Conservation (phyloP, 1,284 basidiomycete genomes). For the Apiotrichum sp. region DNA sequence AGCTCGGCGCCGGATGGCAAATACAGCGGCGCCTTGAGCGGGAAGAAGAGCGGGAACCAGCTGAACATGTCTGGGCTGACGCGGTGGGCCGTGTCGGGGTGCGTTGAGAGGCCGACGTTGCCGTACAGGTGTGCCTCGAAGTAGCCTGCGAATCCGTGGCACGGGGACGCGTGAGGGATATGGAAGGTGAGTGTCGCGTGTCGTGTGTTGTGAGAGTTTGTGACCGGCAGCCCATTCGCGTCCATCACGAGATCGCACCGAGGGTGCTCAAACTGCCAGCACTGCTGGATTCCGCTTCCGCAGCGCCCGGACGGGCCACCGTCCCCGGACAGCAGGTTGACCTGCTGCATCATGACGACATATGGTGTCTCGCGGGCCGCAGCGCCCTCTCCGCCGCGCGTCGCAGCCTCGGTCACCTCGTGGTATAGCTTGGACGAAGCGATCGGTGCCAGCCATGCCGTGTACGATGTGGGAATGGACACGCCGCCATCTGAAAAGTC, state of each 20-base stretch:
- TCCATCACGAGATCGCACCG: constrained; percentile 69
- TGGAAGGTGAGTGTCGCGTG: constrained; percentile 77
- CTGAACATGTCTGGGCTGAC: constrained; percentile 93
- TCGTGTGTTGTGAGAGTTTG: constrained; percentile 81
- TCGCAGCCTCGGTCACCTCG: constrained; percentile 54
- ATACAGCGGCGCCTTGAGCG: constrained; percentile 88
- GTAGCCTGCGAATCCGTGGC: constrained; percentile 96
- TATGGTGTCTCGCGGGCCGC: constrained; percentile 86
- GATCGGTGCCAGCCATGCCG: constrained; percentile 86
- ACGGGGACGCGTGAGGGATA: constrained; percentile 87
- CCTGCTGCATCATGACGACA: constrained; percentile 90
- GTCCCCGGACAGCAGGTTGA: constrained; percentile 70
- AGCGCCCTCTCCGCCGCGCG: constrained; percentile 45
- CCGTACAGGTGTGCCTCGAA: constrained; percentile 93
- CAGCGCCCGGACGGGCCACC: constrained; percentile 56
- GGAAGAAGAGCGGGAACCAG: constrained; percentile 99
- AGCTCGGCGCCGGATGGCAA: constrained; percentile 87
- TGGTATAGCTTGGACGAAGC: constrained; percentile 87
- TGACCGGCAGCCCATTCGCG: constrained; percentile 65
- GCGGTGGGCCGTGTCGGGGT: constrained; percentile 75
- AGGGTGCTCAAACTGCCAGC: constrained; percentile 97
- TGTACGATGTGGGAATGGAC: constrained; percentile 94
- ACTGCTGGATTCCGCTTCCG: constrained; percentile 81
- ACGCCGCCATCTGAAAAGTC: constrained; percentile 67
- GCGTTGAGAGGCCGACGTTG: constrained; percentile 84